phyloP scores from a whole-genome alignment of 176 grass and related monocot species.

The Pontederia paniculata region DNA sequence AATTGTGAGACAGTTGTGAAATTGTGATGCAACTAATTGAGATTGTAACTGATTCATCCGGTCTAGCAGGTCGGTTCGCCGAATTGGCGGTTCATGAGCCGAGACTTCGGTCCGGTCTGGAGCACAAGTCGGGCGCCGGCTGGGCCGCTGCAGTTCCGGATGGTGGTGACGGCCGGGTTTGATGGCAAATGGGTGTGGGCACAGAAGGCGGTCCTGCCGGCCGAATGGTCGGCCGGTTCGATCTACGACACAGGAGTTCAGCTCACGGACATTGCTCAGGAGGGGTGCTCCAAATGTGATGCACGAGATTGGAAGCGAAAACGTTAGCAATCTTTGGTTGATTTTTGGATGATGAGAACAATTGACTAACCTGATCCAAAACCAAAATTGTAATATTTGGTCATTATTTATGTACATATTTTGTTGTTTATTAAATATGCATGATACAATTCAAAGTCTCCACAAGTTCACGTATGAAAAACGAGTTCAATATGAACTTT shows the following conservation, averaged over 20 bases:
- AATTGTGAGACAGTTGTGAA: constrained; percentile 3
- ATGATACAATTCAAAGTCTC: too few relatives aligned
- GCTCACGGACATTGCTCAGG: constrained; percentile 32
- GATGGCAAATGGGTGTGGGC: constrained; percentile 47
- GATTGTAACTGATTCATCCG: not conserved
- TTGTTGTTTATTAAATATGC: too few relatives aligned
- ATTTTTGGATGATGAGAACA: not conserved
- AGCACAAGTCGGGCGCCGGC: constrained; percentile 15
- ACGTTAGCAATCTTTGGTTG: not conserved
- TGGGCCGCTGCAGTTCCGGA: constrained; percentile 30
- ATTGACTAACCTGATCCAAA: not conserved
- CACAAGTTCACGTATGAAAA: too few relatives aligned
- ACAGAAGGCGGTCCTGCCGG: constrained; percentile 42
- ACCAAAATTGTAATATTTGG: not conserved
- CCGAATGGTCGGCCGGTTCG: constrained; percentile 28
- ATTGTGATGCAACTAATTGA: constrained; percentile 1
- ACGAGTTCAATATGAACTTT: too few relatives aligned
- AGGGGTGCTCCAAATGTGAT: constrained; percentile 14
- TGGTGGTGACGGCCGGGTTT: constrained; percentile 43
- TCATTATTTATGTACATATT: not conserved
- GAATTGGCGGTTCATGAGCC: constrained; percentile 35
- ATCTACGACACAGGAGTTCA: constrained; percentile 33
- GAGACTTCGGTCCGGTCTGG: constrained; percentile 24
- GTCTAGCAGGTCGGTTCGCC: constrained; percentile 23
- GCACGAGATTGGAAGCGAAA: not conserved